Conservation (phyloP, 208 protist genomes). For the Naegleria lovaniensis region DNA sequence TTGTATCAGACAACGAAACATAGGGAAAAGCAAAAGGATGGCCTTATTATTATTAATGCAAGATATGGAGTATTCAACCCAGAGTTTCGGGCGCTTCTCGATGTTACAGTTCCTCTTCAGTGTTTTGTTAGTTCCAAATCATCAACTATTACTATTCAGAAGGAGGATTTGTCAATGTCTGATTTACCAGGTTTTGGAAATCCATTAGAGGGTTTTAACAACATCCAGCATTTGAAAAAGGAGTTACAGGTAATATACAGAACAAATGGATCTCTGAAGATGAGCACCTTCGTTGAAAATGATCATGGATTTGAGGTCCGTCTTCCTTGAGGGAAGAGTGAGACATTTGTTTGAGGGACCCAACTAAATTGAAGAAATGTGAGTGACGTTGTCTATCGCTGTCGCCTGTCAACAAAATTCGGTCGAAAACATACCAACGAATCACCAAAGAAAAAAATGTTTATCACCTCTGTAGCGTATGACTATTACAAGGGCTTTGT, state of each 20-base stretch:
- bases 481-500: constrained; percentile 21
- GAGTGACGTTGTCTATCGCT: no score
- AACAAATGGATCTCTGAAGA: not conserved
- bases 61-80: not conserved
- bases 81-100: not conserved
- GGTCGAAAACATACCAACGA: no score
- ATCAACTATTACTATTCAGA: not conserved
- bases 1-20: not conserved
- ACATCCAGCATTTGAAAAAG: not conserved
- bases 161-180: not conserved
- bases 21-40: not conserved
- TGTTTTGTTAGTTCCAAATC: not conserved
- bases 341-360: no score
- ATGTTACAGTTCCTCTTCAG: not conserved
- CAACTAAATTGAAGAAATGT: no score
- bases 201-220: not conserved
- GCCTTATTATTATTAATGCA: not conserved
- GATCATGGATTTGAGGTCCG: not conserved
- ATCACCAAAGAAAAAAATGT: not conserved
- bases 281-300: not conserved
- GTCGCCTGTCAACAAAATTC: no score
- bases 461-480: not conserved
- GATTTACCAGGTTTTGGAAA: not conserved
- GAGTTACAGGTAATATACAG: not conserved
- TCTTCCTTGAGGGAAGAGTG: not conserved